phyloP scores from a whole-genome alignment of 495 filamentous ascomycete species.

The Jackrogersella multiformis region DNA sequence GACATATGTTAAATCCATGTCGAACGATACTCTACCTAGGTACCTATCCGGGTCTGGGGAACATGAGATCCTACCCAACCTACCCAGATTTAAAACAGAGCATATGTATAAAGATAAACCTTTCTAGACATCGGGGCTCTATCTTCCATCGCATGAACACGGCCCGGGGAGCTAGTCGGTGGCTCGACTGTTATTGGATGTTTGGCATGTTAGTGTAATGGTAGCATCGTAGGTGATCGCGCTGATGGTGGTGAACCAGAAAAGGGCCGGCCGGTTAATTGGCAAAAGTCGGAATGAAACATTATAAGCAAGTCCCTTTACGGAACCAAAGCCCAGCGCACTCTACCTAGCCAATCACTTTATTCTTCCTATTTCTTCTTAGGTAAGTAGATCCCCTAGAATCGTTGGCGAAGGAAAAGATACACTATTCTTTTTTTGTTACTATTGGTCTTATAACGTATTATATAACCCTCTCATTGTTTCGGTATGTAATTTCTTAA shows the following conservation, averaged over 20 bases:
- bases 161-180: neutral
- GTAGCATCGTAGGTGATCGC: neutral
- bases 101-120: neutral
- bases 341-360: conserved; percentile 11
- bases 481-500: neutral
- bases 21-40: conserved; percentile 16
- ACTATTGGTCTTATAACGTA: neutral
- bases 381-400: conserved; percentile 6
- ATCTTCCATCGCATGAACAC: conserved; percentile 29
- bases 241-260: conserved; percentile 17
- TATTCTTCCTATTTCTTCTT: conserved; percentile 15
- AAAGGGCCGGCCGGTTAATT: conserved; percentile 41
- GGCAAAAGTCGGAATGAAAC: conserved; percentile 42
- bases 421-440: neutral
- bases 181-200: conserved; percentile 15
- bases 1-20: conserved; percentile 17
- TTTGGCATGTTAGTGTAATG: neutral
- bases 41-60: conserved; percentile 20
- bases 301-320: conserved; percentile 14
- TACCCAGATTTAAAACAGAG: conserved; percentile 9
- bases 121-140: conserved; percentile 29
- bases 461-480: conserved; percentile 7
- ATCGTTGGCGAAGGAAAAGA: neutral
- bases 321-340: conserved; percentile 1
- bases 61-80: neutral